These are phyloP conservation scores for Arthrobotrys pseudoclavata DNA, from an alignment of 2,329 filamentous ascomycete genomes.

Conservation along the genomic window DNA sequence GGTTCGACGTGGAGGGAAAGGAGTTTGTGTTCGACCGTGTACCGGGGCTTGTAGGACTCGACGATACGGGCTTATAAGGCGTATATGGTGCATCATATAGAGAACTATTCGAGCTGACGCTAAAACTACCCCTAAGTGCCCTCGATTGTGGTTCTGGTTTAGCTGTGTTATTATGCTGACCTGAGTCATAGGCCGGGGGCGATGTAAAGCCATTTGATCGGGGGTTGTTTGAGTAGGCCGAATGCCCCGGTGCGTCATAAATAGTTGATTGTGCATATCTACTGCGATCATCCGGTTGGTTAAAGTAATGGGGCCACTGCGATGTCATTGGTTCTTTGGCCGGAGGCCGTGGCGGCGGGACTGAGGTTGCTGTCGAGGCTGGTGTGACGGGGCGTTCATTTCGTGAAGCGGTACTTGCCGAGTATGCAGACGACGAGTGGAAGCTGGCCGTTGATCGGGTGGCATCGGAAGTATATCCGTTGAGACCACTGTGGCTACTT, in stretches of 20 bases:
- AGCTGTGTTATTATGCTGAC: not conserved
- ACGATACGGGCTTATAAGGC: constrained; percentile 17
- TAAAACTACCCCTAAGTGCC: constrained; percentile 24
- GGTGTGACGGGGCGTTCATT: constrained; percentile 14
- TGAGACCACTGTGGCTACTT: constrained; percentile 22
- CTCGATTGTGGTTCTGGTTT: constrained; percentile 2
- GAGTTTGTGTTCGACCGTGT: constrained; percentile 4
- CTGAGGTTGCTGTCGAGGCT: constrained; percentile 8
- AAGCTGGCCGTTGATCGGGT: constrained; percentile 31
- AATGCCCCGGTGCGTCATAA: not conserved
- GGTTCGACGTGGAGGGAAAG: not conserved
- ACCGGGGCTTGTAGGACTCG: constrained; percentile 8
- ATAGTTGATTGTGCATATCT: constrained; percentile 22
- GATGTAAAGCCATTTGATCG: constrained; percentile 14
- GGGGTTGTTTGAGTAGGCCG: constrained; percentile 3
- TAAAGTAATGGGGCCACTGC: constrained; percentile 30
- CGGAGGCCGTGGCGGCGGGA: constrained; percentile 35
- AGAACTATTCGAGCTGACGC: constrained; percentile 41
- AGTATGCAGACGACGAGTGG: constrained; percentile 24
- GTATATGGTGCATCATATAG: constrained; percentile 36
- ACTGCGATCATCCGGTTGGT: constrained; percentile 36
- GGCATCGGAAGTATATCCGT: constrained; percentile 19
- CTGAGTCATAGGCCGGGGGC: constrained; percentile 22
- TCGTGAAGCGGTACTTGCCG: constrained; percentile 16
- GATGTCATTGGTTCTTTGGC: constrained; percentile 33